These are phyloP conservation scores for Tricholoma flavovirens DNA, from an alignment of 768 basidiomycete genomes.

Conservation along the genomic window DNA sequence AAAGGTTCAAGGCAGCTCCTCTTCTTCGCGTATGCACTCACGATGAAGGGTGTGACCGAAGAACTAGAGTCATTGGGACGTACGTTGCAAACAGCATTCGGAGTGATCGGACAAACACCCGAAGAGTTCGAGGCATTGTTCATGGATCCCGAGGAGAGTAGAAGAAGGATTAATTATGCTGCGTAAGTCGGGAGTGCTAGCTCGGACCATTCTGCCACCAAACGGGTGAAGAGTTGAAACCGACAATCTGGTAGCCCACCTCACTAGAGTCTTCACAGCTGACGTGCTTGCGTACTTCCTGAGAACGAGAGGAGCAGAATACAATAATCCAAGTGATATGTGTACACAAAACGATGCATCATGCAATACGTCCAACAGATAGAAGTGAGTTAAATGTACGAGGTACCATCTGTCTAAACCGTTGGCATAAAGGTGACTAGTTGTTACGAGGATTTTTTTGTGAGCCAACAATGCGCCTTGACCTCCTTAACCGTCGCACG, in stretches of 20 bases:
- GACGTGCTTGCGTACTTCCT: too few species aligned
- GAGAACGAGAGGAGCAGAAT: not conserved
- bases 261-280: too few species aligned
- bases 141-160: slow-evolving; percentile 22
- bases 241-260: not conserved
- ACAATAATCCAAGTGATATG: not conserved
- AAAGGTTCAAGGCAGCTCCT: slow-evolving; percentile 81
- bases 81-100: slow-evolving; percentile 85
- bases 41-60: slow-evolving; percentile 90
- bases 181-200: slow-evolving; percentile 9
- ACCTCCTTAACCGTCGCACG: slow-evolving; percentile 82
- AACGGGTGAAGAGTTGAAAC: not conserved
- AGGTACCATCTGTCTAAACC: slow-evolving; percentile 1
- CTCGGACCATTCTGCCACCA: not conserved
- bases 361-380: not conserved
- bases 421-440: not conserved
- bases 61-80: slow-evolving; percentile 81
- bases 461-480: slow-evolving; percentile 79
- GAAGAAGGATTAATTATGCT: slow-evolving; percentile 17
- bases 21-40: slow-evolving; percentile 90
- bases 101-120: slow-evolving; percentile 79
- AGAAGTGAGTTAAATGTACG: slow-evolving; percentile 2
- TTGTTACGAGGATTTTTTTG: slow-evolving; percentile 1
- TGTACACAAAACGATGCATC: slow-evolving; percentile 7
- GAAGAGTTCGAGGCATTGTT: slow-evolving; percentile 85